A percentile compares a stretch with the other conserved stretches of the same genome.
These are phyloP conservation scores for Geotrichum histeridarum DNA, from an alignment of 1,139 yeast species.

Conservation along the genomic window DNA sequence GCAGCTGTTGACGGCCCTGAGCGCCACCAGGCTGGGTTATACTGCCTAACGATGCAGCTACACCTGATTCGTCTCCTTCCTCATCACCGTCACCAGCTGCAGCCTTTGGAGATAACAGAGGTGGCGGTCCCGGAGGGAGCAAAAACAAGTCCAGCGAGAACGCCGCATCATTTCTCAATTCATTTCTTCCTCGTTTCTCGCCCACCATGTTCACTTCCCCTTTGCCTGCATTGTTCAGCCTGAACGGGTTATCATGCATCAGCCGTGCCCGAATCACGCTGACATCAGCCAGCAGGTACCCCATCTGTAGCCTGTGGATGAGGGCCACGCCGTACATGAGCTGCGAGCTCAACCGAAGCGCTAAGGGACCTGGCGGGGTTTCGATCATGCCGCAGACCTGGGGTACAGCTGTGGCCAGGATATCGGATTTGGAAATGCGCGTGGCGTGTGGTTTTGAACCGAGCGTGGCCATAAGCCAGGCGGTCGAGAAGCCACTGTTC, in stretches of 20 bases:
- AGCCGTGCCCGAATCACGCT: neutral
- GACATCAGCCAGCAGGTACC: slow-evolving; percentile 12
- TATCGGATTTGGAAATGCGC: slow-evolving; percentile 8
- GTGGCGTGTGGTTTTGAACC: slow-evolving; percentile 11
- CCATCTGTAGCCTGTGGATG: slow-evolving; percentile 16
- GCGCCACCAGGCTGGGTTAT: no score
- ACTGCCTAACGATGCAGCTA: no score
- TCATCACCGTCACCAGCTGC: no score
- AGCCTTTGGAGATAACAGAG: neutral
- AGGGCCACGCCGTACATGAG: slow-evolving; percentile 17
- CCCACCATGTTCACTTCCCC: no score
- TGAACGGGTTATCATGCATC: neutral
- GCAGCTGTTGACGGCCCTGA: no score
- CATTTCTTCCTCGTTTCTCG: slow-evolving; percentile 3
- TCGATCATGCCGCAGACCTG: slow-evolving; percentile 17
- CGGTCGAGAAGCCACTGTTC: slow-evolving; percentile 18
- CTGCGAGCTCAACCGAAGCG: slow-evolving; percentile 17
- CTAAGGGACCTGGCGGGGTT: slow-evolving; percentile 17
- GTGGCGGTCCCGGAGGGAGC: slow-evolving; percentile 8
- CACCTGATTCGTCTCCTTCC: no score
- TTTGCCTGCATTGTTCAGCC: neutral
- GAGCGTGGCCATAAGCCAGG: slow-evolving; percentile 20
- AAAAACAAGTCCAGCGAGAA: slow-evolving; percentile 14
- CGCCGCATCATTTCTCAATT: slow-evolving; percentile 15
- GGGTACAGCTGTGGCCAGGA: slow-evolving; percentile 14